Base-by-base conservation (phyloP, 75 land plant species). In the Pinus albicaulis region DNA sequence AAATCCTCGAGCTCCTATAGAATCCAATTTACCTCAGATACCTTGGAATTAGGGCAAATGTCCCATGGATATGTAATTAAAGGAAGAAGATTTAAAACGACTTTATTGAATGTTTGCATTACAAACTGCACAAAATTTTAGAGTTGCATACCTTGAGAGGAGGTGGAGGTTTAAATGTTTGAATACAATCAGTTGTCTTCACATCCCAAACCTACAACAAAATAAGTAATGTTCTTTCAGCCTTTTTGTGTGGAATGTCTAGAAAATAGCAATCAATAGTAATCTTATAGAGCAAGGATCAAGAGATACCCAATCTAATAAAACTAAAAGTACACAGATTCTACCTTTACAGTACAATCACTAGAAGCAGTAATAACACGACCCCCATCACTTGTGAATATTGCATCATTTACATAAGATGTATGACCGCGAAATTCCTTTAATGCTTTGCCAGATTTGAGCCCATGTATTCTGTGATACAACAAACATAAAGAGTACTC, bases 101-200 rank as follows among this genome's bases (percentile, higher is more conserved):
- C 53, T 8, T 48, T 48, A 48, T 8, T 8, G 53, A 48, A 48
- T 10, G 12, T 2, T 0, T 48, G 12, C 12, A 48, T 8, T 48
- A 48, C 53, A 48, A 48, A 48, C 12, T 48, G 53, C 53, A 48
- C 3, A 48, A 38, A 48, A 8, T 10, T 8, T 48, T 52, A 28
- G 48, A 38, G 66, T 77, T 41, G 26, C 25, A 66, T 84, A 97
- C 99, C 93, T 93, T 80, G 64, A 92, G 78, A 57, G 95, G 95
- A 86, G 98, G 99, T 60, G 99, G 99, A 59, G 99, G 99, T 80
- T 95, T 97, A 76, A 97, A 95, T 57, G 99, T 97, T 53, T 95
- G 95, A 44, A 95, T 58, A 78, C 98, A 95, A 56, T 97, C 99
- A 24, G 99, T 88, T 20, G 91, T 92, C 69, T 92, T 95, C 52